Evolutionary conservation across 2,329 filamentous ascomycete genomes (phyloP).

Genomic region (Xylariaceae sp.): DNA sequence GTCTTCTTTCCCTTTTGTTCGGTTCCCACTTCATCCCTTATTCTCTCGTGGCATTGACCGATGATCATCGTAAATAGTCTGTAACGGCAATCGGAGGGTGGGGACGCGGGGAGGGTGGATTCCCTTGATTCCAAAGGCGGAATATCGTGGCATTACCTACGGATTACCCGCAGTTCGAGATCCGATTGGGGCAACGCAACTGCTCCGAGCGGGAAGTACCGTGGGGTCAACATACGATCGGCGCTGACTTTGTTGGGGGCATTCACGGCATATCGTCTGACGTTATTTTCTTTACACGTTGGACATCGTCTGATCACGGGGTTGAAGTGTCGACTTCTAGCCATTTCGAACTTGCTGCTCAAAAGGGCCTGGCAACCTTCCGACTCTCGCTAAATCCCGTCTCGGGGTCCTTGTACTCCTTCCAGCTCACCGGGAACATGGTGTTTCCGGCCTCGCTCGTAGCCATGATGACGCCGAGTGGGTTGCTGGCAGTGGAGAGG

Average conservation of each 20-base stretch:
- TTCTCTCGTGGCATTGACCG: not conserved
- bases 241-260: not conserved
- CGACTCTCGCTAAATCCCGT: conserved; percentile 71
- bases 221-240: not conserved
- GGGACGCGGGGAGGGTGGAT: not conserved
- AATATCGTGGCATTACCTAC: not conserved
- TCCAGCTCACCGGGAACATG: conserved; percentile 94
- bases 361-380: conserved; percentile 93
- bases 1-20: not conserved
- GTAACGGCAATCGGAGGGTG: not conserved
- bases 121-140: not conserved
- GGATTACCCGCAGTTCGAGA: not conserved
- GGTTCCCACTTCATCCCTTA: not conserved
- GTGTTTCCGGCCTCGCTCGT: conserved; percentile 80
- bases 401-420: conserved; percentile 80
- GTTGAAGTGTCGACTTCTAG: conserved; percentile 2
- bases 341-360: conserved; percentile 33
- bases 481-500: conserved; percentile 84
- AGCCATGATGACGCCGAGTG: conserved; percentile 90
- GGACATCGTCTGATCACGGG: not conserved
- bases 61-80: not conserved
- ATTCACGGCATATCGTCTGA: not conserved
- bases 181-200: not conserved
- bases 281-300: not conserved
- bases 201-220: not conserved